Base-by-base conservation (phyloP, 495 filamentous ascomycete genomes). In the Sordaria brevicollis region DNA sequence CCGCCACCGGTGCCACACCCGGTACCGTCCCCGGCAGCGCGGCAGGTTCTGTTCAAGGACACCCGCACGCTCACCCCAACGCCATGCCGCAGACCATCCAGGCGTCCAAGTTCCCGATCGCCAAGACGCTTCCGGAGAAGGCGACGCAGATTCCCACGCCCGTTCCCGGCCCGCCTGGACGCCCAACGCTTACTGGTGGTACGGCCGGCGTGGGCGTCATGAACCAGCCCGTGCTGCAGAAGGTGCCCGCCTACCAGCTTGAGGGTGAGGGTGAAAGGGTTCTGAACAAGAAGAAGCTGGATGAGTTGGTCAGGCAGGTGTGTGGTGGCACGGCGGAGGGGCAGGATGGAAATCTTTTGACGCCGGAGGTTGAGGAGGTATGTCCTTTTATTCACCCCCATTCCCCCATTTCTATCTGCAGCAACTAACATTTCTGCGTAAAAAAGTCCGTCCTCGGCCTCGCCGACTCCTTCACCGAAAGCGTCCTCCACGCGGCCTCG, bases 331-430 rank as follows among this genome's bases (percentile, higher is more conserved):
- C 85, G 5, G 87, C 91, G 37, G 91, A 90, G 17, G 85, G 88
- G 69, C 88, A 87, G 25, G 88, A 89, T 67, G 87, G 86, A 41
- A 89, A 90, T 75, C 81, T 84, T 36, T 81, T 97, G 67, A 91
- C 92, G 43, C 91, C 95, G 0, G 95, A 97, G 74, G 93, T 96
- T 67, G 95, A 99, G 85, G 93, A 96, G 88, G 94, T 96, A 83
- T 77, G 86, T 77, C 31, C 29, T 49, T 29, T n/a, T n/a, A n/a
- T n/a, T n/a, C n/a, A n/a, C 21, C 11, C 35, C 39, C 29, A 65
- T 62, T 25, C n/a, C 37, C 57, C 29, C 65, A 41, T n/a, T n/a
- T 34, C 25, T 17, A 35, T 57, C 41, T 3, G 35, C 19, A 49
- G 31, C 15, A 2, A 43, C 67, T 68, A 43, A 41, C 41, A 62